Evolutionary conservation across 2,329 filamentous ascomycete genomes (phyloP).

Genomic region (Colletotrichum sp.): DNA sequence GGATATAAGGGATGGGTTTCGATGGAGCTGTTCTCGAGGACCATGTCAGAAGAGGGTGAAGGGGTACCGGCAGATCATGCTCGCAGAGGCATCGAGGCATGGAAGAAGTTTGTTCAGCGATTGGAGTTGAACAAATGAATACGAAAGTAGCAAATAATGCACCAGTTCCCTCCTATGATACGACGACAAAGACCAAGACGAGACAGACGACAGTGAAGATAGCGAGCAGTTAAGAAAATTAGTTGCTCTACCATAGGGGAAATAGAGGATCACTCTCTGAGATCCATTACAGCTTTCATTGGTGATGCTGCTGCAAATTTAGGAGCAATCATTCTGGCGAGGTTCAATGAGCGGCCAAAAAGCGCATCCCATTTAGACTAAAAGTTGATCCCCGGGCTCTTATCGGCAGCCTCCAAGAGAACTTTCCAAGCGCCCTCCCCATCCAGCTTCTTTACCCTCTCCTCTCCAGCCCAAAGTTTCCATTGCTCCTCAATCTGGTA

Average conservation of each 20-base stretch:
- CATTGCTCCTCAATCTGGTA: constrained; percentile 46
- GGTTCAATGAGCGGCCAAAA: not conserved
- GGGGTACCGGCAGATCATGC: constrained; percentile 58
- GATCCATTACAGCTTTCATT: not conserved
- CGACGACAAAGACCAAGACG: not conserved
- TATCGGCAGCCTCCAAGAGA: constrained; percentile 34
- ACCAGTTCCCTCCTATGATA: not conserved
- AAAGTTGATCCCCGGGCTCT: constrained; percentile 35
- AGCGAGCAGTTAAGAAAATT: not conserved
- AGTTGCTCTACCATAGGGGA: not conserved
- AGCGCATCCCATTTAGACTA: not conserved
- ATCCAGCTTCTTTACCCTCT: constrained; percentile 27
- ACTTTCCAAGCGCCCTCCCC: constrained; percentile 34
- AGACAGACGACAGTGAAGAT: not conserved
- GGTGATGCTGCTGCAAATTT: not conserved
- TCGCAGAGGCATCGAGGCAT: constrained; percentile 52
- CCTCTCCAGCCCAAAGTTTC: constrained; percentile 38
- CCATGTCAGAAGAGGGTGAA: constrained; percentile 47
- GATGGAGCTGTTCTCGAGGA: constrained; percentile 64
- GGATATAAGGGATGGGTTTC: constrained; percentile 39
- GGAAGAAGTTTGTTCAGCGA: constrained; percentile 40
- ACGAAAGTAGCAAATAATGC: not conserved
- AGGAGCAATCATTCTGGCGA: not conserved
- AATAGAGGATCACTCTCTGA: not conserved
- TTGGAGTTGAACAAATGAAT: not conserved